Evolutionary conservation across 768 basidiomycete species (phyloP).

Genomic region (Naganishia randhawae): DNA sequence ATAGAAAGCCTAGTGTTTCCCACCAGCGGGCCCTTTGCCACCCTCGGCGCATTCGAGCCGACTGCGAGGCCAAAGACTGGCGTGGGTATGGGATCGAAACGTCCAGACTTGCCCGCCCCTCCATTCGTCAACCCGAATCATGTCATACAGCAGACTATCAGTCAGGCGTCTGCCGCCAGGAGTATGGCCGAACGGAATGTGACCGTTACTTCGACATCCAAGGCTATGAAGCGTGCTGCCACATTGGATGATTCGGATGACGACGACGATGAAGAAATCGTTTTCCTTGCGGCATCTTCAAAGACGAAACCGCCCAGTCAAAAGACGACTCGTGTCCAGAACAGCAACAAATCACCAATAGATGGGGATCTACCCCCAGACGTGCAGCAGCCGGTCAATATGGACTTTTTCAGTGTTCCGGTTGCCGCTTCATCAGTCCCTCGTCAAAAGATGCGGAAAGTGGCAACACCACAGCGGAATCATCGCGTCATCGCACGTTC

Average conservation of each 20-base stretch:
- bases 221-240: not conserved
- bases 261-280: not conserved
- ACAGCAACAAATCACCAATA: not conserved
- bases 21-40: conserved; percentile 12
- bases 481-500: not conserved
- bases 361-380: not conserved
- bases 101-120: not conserved
- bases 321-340: not conserved
- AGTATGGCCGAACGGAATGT: not conserved
- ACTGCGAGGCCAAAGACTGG: not conserved
- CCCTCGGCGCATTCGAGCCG: conserved; percentile 8
- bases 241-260: not conserved
- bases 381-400: conserved; percentile 1
- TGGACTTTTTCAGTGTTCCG: conserved; percentile 21
- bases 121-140: not conserved
- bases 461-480: not conserved
- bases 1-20: conserved; percentile 6
- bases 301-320: not conserved
- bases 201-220: not conserved
- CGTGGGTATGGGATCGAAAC: not conserved
- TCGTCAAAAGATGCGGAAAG: not conserved
- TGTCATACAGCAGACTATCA: not conserved
- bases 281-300: not conserved
- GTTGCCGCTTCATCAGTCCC: not conserved
- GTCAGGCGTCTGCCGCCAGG: not conserved